Evolutionary conservation across 2,329 filamentous ascomycete genomes (phyloP).

Genomic region (Fonsecaea monophora): DNA sequence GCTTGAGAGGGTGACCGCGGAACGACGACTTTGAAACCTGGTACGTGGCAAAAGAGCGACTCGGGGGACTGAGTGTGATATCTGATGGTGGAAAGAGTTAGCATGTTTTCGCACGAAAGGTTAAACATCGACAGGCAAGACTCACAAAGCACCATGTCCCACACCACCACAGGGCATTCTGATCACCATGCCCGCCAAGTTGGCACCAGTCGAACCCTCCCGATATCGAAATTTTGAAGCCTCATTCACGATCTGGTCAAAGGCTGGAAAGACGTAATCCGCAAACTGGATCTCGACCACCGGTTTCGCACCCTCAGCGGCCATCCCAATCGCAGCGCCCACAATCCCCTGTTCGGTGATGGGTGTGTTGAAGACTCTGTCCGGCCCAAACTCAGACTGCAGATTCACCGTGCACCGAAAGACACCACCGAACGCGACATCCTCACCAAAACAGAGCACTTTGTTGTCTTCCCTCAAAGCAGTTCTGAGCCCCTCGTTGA

Average conservation of each 20-base stretch:
- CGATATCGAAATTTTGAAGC: conserved; percentile 87
- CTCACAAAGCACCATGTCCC: conserved; percentile 85
- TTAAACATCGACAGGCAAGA: neutral
- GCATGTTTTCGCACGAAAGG: neutral
- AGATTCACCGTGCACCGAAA: conserved; percentile 93
- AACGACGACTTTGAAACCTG: conserved; percentile 83
- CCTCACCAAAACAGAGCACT: conserved; percentile 93
- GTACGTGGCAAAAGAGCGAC: conserved; percentile 84
- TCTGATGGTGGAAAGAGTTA: conserved; percentile 1
- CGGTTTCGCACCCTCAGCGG: conserved; percentile 87
- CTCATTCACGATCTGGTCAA: conserved; percentile 93
- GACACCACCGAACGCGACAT: conserved; percentile 94
- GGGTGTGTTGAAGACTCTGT: conserved; percentile 94
- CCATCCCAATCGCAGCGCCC: conserved; percentile 88
- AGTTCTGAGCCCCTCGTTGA: conserved; percentile 86
- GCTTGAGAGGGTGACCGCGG: conserved; percentile 85
- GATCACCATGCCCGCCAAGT: conserved; percentile 81
- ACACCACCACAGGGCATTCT: conserved; percentile 90
- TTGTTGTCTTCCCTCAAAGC: conserved; percentile 82
- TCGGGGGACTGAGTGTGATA: conserved; percentile 92
- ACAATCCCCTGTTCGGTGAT: conserved; percentile 91
- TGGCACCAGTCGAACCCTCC: conserved; percentile 67
- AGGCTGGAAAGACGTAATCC: conserved; percentile 90
- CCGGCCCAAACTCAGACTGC: conserved; percentile 81
- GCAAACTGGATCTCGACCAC: conserved; percentile 95